Conservation (phyloP, 345 rosid genomes). For the Eucalyptus sp. region DNA sequence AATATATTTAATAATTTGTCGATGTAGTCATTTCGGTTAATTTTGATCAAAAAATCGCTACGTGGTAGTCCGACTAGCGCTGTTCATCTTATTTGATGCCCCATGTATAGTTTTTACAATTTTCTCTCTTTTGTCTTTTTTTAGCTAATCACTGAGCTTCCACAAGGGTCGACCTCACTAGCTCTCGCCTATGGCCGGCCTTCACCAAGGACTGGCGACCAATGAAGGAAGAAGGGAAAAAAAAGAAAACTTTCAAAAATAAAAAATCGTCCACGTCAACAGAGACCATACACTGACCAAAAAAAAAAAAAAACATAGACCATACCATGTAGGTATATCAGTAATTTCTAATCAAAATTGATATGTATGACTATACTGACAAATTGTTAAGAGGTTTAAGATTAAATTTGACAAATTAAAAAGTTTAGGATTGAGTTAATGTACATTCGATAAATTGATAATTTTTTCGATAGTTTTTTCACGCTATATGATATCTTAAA, state of each 20-base stretch:
- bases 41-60: not conserved
- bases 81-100: accelerated
- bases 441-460: accelerated
- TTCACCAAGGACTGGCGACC: accelerated
- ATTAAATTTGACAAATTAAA: not conserved
- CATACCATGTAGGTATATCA: accelerated
- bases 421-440: accelerated
- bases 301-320: too few relatives aligned
- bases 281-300: too few relatives aligned
- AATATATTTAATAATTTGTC: not conserved
- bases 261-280: accelerated
- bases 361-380: accelerated
- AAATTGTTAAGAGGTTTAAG: accelerated
- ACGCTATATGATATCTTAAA: accelerated
- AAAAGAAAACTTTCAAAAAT: not conserved
- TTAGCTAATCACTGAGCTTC: accelerated
- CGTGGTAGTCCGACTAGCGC: accelerated
- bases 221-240: not conserved
- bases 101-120: not conserved
- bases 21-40: accelerated
- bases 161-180: not conserved
- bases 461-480: not conserved
- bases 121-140: accelerated
- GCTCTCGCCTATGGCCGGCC: accelerated
- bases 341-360: not conserved